These are phyloP conservation scores for Celoporthe dispersa DNA, from an alignment of 2,329 filamentous ascomycete genomes.

Conservation along the genomic window DNA sequence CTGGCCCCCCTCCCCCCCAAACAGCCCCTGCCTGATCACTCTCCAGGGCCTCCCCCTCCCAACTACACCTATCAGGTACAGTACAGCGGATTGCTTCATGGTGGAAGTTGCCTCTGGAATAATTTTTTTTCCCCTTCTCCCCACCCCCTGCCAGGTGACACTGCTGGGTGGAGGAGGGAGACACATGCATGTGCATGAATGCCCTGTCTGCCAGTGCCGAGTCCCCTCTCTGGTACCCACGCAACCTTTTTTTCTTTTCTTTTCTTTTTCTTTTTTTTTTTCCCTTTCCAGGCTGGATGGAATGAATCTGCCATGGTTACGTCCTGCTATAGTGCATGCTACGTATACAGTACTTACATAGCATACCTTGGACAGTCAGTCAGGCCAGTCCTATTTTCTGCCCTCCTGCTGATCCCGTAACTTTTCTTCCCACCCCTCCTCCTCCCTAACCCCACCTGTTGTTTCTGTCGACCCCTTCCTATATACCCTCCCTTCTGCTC, in stretches of 20 bases:
- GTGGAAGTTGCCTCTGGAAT: neutral
- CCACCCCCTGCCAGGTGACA: neutral
- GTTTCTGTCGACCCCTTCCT: neutral
- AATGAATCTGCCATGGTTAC: constrained; percentile 1
- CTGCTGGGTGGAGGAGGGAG: neutral
- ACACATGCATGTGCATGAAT: constrained; percentile 5
- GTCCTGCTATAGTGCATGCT: neutral
- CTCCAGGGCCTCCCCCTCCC: too few species aligned
- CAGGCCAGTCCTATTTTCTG: neutral
- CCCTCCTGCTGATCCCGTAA: neutral
- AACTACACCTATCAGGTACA: neutral
- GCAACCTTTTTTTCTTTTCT: neutral
- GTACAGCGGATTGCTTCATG: neutral
- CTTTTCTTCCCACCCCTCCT: neutral
- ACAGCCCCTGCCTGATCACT: neutral
- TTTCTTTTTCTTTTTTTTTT: neutral
- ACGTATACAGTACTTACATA: neutral
- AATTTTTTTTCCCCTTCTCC: neutral
- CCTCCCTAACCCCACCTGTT: neutral
- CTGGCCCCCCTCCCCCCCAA: too few species aligned
- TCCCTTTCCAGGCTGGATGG: neutral
- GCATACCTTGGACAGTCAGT: neutral
- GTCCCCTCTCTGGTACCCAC: neutral
- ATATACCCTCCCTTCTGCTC: neutral
- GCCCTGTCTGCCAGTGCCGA: neutral